Conservation (phyloP, 2,329 filamentous ascomycete genomes). For the Cordyceps cateniannulata region DNA sequence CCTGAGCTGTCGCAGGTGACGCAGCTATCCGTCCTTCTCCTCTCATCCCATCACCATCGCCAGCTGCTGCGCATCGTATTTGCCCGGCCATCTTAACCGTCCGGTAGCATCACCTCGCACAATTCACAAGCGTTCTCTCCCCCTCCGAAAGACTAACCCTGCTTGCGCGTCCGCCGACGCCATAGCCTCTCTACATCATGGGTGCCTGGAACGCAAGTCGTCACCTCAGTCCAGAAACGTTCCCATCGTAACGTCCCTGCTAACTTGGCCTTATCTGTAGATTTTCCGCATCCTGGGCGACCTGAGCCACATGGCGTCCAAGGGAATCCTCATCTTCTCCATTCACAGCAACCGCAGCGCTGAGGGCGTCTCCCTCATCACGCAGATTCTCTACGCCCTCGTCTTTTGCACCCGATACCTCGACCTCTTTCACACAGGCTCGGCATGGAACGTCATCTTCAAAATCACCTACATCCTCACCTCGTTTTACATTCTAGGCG, state of each 20-base stretch:
- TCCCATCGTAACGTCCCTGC: not conserved
- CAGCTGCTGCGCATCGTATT: not conserved
- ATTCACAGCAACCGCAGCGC: slow-evolving; percentile 85
- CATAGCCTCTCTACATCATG: slow-evolving; percentile 27
- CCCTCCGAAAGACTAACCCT: not conserved
- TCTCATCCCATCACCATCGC: not conserved
- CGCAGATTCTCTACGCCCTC: slow-evolving; percentile 76
- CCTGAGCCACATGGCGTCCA: slow-evolving; percentile 76
- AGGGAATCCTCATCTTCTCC: slow-evolving; percentile 83
- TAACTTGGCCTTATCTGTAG: slow-evolving; percentile 25
- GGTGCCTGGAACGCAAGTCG: slow-evolving; percentile 34
- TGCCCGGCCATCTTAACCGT: not conserved
- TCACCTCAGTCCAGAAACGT: not conserved
- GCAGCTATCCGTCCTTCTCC: not conserved
- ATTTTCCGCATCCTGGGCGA: slow-evolving; percentile 75
- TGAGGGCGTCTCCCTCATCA: slow-evolving; percentile 88
- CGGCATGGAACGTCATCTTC: slow-evolving; percentile 68
- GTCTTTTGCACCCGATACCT: slow-evolving; percentile 87
- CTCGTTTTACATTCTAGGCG: slow-evolving; percentile 75
- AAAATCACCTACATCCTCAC: slow-evolving; percentile 85
- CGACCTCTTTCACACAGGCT: slow-evolving; percentile 60
- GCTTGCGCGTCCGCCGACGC: not conserved
- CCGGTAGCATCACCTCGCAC: not conserved
- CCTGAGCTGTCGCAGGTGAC: slow-evolving; percentile 7
- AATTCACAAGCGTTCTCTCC: not conserved